A percentile compares a stretch with the other conserved stretches of the same genome.
Evolutionary conservation across 208 protist genomes (phyloP).

Genomic region (Porcisia deanei): DNA sequence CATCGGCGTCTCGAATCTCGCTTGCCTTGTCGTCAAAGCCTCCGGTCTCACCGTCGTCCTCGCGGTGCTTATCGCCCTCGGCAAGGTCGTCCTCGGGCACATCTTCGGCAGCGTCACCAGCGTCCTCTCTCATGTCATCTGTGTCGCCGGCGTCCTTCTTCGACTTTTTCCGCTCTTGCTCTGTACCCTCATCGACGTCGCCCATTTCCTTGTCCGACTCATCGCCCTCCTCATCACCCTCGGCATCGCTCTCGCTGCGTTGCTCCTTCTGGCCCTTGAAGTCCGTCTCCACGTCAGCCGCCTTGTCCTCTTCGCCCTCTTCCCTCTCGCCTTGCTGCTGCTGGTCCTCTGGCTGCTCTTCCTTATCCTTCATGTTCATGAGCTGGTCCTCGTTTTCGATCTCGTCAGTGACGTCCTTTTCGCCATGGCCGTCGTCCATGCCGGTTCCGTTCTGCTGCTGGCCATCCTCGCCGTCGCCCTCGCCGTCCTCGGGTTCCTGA

Average conservation of each 20-base stretch:
- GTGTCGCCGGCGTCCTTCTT: constrained; percentile 76
- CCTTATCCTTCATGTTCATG: constrained; percentile 90
- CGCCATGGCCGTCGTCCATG: constrained; percentile 99
- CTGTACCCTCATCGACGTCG: constrained; percentile 88
- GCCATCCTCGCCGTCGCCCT: constrained; percentile 74
- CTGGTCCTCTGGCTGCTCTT: constrained; percentile 87
- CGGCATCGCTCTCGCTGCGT: constrained; percentile 72
- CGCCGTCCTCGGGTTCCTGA: constrained; percentile 77
- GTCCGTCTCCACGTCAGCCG: constrained; percentile 87
- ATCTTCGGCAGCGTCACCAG: constrained; percentile 71
- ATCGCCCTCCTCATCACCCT: constrained; percentile 72
- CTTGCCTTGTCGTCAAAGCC: constrained; percentile 88
- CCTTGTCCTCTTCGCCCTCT: constrained; percentile 87
- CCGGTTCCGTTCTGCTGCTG: constrained; percentile 93
- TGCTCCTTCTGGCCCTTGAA: constrained; percentile 82
- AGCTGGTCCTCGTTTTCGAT: constrained; percentile 97
- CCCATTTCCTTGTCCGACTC: constrained; percentile 86
- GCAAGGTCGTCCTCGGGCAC: constrained; percentile 85
- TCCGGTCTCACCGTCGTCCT: constrained; percentile 76
- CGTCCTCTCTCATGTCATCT: constrained; percentile 78
- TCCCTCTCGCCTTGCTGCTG: constrained; percentile 69
- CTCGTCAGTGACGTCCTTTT: constrained; percentile 98
- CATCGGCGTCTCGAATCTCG: constrained; percentile 75
- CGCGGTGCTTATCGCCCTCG: constrained; percentile 39
- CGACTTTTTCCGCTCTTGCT: constrained; percentile 76